Evolutionary conservation across 2,329 filamentous ascomycete species (phyloP).

Genomic region (Botrytis fragariae): DNA sequence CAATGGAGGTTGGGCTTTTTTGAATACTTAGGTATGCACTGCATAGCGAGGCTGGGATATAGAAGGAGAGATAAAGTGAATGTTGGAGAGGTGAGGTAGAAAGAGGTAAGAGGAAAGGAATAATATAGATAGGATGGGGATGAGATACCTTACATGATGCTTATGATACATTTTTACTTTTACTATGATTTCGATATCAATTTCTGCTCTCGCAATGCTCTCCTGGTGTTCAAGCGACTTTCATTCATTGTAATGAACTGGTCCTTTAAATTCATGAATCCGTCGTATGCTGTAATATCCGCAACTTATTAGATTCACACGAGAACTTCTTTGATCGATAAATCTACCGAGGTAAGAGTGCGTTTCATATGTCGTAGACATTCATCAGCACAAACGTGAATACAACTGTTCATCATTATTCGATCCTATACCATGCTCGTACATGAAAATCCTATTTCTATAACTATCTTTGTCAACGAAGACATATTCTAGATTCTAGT

Average conservation of each 20-base stretch:
- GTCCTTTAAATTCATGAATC: no score
- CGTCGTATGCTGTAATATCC: no score
- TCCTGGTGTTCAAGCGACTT: no score
- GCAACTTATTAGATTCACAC: no score
- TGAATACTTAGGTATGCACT: neutral
- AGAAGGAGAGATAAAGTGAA: neutral
- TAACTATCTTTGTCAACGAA: neutral
- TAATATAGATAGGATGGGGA: neutral
- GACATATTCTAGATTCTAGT: neutral
- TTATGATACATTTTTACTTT: neutral
- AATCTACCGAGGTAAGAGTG: no score
- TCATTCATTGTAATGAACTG: no score
- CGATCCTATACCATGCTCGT: neutral
- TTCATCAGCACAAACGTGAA: no score
- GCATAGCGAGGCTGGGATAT: neutral
- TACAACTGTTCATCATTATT: neutral
- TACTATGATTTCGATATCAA: neutral
- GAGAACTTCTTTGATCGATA: no score
- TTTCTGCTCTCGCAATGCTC: neutral
- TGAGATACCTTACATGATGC: constrained; percentile 7
- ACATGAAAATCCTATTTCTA: neutral
- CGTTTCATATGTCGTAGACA: no score
- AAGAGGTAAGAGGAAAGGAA: neutral
- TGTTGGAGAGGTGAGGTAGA: neutral
- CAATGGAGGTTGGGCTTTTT: neutral